A percentile compares a stretch with the other conserved stretches of the same genome.
These are phyloP conservation scores for Botrytis porri DNA, from an alignment of 2,329 filamentous ascomycete genomes.

Conservation along the genomic window DNA sequence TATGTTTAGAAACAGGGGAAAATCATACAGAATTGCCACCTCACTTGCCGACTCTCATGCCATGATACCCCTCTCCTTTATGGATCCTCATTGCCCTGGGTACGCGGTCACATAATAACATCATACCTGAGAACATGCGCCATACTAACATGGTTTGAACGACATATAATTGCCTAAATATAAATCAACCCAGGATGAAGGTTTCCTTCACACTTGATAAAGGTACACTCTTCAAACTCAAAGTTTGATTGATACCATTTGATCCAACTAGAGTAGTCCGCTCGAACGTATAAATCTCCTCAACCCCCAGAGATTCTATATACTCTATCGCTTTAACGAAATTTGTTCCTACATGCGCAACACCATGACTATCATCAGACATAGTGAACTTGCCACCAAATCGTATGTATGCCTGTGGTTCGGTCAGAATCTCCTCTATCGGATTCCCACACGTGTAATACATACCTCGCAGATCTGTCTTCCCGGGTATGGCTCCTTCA, in stretches of 20 bases:
- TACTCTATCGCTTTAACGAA: constrained; percentile 70
- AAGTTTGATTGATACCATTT: not conserved
- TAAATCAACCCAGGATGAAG: constrained; percentile 23
- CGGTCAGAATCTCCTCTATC: not conserved
- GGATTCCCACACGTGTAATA: not conserved
- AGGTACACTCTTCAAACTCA: constrained; percentile 22
- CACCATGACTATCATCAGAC: constrained; percentile 91
- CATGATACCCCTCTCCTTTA: not conserved
- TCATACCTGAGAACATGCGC: not conserved
- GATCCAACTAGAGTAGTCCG: constrained; percentile 8
- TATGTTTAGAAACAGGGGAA: not conserved
- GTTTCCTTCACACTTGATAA: constrained; percentile 28
- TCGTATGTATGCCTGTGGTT: constrained; percentile 55
- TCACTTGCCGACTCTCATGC: not conserved
- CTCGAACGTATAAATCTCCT: constrained; percentile 48
- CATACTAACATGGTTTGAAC: not conserved
- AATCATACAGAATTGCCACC: no score
- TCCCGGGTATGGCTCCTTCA: constrained; percentile 86
- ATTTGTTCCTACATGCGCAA: constrained; percentile 83
- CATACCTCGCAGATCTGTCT: constrained; percentile 65
- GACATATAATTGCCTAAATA: not conserved
- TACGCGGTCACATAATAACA: not conserved
- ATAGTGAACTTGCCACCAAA: constrained; percentile 81
- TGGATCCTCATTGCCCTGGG: not conserved
- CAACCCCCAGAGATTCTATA: constrained; percentile 63